A percentile compares a stretch with the other conserved stretches of the same genome.
Conservation (phyloP, 176 grass and related monocot species). For the Cocos nucifera region DNA sequence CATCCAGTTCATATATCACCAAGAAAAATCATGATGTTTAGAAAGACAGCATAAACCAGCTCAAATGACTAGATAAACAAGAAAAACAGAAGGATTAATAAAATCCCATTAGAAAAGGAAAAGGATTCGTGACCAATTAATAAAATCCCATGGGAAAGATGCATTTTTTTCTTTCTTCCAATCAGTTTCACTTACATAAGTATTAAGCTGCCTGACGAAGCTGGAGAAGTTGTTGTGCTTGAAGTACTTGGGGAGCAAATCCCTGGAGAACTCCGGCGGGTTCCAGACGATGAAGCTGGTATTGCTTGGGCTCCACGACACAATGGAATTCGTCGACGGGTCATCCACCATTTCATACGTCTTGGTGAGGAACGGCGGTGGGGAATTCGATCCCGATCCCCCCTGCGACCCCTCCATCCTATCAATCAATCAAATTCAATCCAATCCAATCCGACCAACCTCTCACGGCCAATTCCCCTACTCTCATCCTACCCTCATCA, state of each 20-base stretch:
- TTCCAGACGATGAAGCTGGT: slow-evolving; percentile 77
- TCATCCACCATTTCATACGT: slow-evolving; percentile 99
- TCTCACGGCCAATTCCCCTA: neutral
- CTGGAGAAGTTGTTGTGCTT: slow-evolving; percentile 99
- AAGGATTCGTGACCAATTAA: too few relatives aligned
- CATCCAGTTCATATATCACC: too few relatives aligned
- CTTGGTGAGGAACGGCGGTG: slow-evolving; percentile 90
- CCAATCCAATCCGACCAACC: neutral
- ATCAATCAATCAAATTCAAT: neutral
- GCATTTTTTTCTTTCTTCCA: neutral
- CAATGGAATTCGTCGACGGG: slow-evolving; percentile 56
- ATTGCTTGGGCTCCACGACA: slow-evolving; percentile 57
- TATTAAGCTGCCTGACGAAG: slow-evolving; percentile 96
- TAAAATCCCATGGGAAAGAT: too few relatives aligned
- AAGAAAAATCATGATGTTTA: too few relatives aligned
- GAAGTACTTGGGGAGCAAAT: slow-evolving; percentile 96
- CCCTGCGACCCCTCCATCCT: slow-evolving; percentile 31
- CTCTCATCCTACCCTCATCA: too few relatives aligned
- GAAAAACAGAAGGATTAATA: neutral
- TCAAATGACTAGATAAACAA: neutral
- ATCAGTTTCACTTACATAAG: slow-evolving; percentile 64
- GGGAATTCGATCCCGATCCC: slow-evolving; percentile 32
- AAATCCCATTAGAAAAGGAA: too few relatives aligned
- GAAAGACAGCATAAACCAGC: neutral
- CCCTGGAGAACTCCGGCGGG: slow-evolving; percentile 59